Evolutionary conservation across 345 rosid genomes (phyloP), one percentile per base, ranked within the genome.

Genomic region (Luvunga scandens): DNA sequence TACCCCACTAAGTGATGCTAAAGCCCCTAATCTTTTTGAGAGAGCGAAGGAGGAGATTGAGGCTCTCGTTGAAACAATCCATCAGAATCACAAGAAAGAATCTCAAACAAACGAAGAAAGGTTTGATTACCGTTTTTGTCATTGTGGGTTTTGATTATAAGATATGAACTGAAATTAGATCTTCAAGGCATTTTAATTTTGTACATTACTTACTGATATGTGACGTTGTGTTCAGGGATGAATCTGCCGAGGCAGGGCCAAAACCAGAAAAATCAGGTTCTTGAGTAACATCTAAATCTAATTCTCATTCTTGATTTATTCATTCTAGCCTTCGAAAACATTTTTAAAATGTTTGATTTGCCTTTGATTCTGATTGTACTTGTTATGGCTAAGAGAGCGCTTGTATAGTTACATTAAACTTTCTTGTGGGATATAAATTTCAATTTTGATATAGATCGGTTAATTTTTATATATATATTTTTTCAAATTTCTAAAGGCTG

Each of bases 21-120:
- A 88, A 80, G 92, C 94, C 0, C 94, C 92, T 30, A 88, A 86
- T 74, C 72, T 92, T 83, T 86, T 89, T 14, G 90, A 89, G 66
- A 73, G 90, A 83, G 92, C 86, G 0, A 87, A 89, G 86, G 93
- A 92, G 69, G 94, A 91, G 87, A 79, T 88, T 30, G 90, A 91
- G 55, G 92, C 95, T 66, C 83, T 90, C 61, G 77, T 85, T 77
- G 88, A 89, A 3, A 72, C 86, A 14, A 73, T 89, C 73, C 87
- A 89, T 80, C n/a, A n/a, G n/a, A n/a, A n/a, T n/a, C 76, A 69
- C 30, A 79, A 83, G 69, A 71, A 77, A 75, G 83, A 79, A 18
- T 73, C 82, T 66, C 81, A 66, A 8, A 31, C 69, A 76, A 56
- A 59, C 75, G 81, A 45, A 33, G 79, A 80, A 75, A 74, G 84